Percentiles rank a stretch among this genome's conserved stretches.
These are phyloP conservation scores for Cicer chorassanicum DNA, from an alignment of 306 rosid genomes.

Conservation along the genomic window DNA sequence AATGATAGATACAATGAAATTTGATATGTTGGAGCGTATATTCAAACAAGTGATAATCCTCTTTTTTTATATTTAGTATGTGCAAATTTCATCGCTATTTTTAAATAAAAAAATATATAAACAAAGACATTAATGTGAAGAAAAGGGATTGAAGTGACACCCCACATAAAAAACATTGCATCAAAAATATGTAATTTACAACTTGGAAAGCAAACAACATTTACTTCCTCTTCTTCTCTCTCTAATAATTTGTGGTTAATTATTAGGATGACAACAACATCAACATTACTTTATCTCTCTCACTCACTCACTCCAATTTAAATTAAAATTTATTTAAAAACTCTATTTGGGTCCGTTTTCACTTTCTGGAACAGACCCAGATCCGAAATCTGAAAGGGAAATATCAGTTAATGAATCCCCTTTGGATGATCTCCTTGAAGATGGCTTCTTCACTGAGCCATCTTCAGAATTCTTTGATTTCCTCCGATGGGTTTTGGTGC, in stretches of 20 bases:
- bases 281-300: slow-evolving; percentile 10
- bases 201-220: slow-evolving; percentile 10
- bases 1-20: no score
- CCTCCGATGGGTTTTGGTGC: slow-evolving; percentile 49
- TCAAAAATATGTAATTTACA: slow-evolving; percentile 40
- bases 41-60: no score
- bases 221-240: background rate
- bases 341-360: background rate
- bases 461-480: slow-evolving; percentile 60
- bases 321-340: background rate
- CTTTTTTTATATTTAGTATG: no score
- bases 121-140: no score
- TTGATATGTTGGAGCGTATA: no score
- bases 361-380: background rate
- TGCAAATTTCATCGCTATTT: no score
- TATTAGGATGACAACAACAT: background rate
- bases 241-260: slow-evolving; percentile 3
- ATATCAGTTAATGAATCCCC: slow-evolving; percentile 62
- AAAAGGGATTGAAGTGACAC: no score
- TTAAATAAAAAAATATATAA: no score
- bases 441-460: slow-evolving; percentile 50
- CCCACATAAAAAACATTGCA: slow-evolving; percentile 3
- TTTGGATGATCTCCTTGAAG: slow-evolving; percentile 52
- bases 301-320: background rate
- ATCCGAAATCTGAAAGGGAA: slow-evolving; percentile 43